phyloP scores from a whole-genome alignment of 768 basidiomycete genomes.

The Neoboletus brunneissimus region DNA sequence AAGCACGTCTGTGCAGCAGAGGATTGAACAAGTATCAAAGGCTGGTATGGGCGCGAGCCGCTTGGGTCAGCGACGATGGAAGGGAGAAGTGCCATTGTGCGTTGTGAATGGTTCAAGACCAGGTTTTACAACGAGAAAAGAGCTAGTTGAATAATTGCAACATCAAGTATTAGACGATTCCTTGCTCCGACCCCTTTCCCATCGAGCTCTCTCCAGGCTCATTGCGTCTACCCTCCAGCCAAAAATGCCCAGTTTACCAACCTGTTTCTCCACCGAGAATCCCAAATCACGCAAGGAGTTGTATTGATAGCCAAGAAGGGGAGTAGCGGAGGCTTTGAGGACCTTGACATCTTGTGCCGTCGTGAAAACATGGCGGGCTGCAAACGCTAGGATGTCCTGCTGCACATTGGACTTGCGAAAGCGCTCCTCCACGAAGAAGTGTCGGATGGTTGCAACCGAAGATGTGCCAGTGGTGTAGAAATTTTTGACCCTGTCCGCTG shows the following conservation, averaged over 20 bases:
- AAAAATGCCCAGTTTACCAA: slow-evolving; percentile 50
- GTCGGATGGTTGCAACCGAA: slow-evolving; percentile 63
- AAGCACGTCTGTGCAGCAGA: slow-evolving; percentile 56
- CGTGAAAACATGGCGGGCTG: slow-evolving; percentile 56
- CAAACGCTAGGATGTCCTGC: slow-evolving; percentile 62
- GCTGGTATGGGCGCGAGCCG: slow-evolving; percentile 31
- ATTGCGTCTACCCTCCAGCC: slow-evolving; percentile 52
- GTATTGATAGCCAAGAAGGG: slow-evolving; percentile 52
- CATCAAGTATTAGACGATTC: slow-evolving; percentile 9
- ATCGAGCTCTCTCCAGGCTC: slow-evolving; percentile 43
- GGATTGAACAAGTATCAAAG: slow-evolving; percentile 57
- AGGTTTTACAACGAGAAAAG: background rate
- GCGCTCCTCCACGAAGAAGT: slow-evolving; percentile 68
- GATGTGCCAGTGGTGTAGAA: slow-evolving; percentile 37
- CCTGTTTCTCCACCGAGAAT: slow-evolving; percentile 46
- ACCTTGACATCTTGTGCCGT: slow-evolving; percentile 39
- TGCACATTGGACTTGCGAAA: slow-evolving; percentile 59
- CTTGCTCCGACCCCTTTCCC: slow-evolving; percentile 37
- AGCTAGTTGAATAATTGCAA: background rate
- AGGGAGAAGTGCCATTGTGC: slow-evolving; percentile 28
- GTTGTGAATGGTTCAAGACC: background rate
- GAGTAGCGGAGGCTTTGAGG: slow-evolving; percentile 47
- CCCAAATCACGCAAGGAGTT: slow-evolving; percentile 44
- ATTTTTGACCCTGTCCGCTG: slow-evolving; percentile 12
- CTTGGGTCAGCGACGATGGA: slow-evolving; percentile 28